phyloP scores from a whole-genome alignment of 495 filamentous ascomycete genomes.

The Aspergillus cristatus region DNA sequence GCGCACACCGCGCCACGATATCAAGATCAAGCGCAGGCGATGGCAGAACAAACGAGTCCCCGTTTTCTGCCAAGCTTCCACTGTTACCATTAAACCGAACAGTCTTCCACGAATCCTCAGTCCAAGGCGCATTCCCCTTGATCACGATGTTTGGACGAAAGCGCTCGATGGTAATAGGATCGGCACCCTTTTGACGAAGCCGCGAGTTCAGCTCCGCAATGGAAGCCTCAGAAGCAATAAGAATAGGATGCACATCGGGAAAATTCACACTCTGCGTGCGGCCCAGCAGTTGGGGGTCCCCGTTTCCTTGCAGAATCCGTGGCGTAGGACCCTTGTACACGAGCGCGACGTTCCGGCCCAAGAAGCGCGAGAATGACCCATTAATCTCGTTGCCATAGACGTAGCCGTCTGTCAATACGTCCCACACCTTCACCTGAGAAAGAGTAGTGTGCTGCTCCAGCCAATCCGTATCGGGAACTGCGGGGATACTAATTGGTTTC shows the following conservation, averaged over 20 bases:
- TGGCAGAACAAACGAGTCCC: no score
- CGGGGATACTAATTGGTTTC: slow-evolving; percentile 19
- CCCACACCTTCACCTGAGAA: slow-evolving; percentile 30
- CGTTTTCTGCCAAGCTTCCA: no score
- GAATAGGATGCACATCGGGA: slow-evolving; percentile 34
- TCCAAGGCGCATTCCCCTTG: slow-evolving; percentile 50
- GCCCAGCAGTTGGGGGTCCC: slow-evolving; percentile 24
- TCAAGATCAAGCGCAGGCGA: slow-evolving; percentile 32
- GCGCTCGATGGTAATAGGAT: slow-evolving; percentile 41
- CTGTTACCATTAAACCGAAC: slow-evolving; percentile 42
- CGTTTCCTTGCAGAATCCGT: slow-evolving; percentile 32
- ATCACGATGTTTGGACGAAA: slow-evolving; percentile 84
- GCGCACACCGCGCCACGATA: slow-evolving; percentile 62
- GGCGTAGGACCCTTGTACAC: slow-evolving; percentile 36
- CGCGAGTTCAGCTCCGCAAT: slow-evolving; percentile 32
- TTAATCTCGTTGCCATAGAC: slow-evolving; percentile 26
- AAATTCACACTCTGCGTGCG: slow-evolving; percentile 32
- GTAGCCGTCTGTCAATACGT: slow-evolving; percentile 31
- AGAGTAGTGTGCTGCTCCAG: slow-evolving; percentile 23
- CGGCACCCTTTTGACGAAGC: slow-evolving; percentile 12
- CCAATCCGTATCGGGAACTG: slow-evolving; percentile 23
- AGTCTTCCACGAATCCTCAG: slow-evolving; percentile 74
- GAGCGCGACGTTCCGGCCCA: slow-evolving; percentile 23
- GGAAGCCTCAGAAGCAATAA: slow-evolving; percentile 44
- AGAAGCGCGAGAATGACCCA: slow-evolving; percentile 23